A percentile compares a stretch with the other conserved stretches of the same genome.
These are phyloP conservation scores for Diospyros kaki DNA, from an alignment of 148 eudicot species.

Conservation along the genomic window DNA sequence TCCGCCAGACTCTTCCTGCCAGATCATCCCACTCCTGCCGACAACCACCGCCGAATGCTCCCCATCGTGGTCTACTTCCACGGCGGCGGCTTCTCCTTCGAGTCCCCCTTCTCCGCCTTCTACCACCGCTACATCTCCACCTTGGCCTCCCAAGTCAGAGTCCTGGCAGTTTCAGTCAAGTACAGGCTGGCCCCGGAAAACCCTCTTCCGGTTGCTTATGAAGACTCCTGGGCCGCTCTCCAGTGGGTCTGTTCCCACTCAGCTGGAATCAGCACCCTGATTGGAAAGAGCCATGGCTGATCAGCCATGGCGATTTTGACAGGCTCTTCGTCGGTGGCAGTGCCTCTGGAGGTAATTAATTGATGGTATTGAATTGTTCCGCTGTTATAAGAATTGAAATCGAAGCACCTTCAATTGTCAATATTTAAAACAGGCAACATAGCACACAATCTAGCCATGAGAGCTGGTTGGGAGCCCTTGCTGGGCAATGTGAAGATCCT, in stretches of 20 bases:
- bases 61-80: constrained; percentile 46
- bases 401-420: too few relatives aligned
- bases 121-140: constrained; percentile 32
- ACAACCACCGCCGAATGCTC: constrained; percentile 2
- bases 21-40: neutral
- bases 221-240: constrained; percentile 30
- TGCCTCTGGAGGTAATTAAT: constrained; percentile 41
- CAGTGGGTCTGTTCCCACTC: constrained; percentile 17
- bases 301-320: constrained; percentile 23
- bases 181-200: constrained; percentile 36
- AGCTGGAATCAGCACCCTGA: constrained; percentile 2
- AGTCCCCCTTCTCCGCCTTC: constrained; percentile 31
- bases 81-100: constrained; percentile 42
- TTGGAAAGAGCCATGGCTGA: constrained; percentile 33
- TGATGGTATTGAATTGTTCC: too few relatives aligned
- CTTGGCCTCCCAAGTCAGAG: constrained; percentile 23
- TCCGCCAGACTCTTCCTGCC: constrained; percentile 38
- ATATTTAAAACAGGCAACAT: constrained; percentile 22
- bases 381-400: too few relatives aligned
- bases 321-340: constrained; percentile 51
- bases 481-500: constrained; percentile 6
- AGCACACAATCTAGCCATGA: constrained; percentile 46
- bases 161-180: constrained; percentile 32
- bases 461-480: constrained; percentile 22
- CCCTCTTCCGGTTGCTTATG: constrained; percentile 32